phyloP scores from a whole-genome alignment of 768 basidiomycete species.

The Boletus rubroflammeus region DNA sequence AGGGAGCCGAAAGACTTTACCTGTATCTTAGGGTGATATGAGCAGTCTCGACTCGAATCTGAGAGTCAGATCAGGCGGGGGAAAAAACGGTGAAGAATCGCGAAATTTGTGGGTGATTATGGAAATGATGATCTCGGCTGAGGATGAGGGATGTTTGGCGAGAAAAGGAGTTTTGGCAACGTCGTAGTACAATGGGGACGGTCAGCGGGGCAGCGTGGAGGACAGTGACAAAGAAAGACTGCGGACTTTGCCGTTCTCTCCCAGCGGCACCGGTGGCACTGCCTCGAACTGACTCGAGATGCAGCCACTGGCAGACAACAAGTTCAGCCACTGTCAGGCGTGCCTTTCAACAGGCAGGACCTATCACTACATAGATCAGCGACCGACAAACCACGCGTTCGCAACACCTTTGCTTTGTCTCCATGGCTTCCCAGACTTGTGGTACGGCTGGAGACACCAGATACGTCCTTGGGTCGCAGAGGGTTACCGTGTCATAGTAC shows the following conservation, averaged over 20 bases:
- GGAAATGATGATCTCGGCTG: slow-evolving; percentile 7
- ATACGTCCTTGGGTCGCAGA: slow-evolving; percentile 63
- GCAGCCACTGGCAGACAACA: not conserved
- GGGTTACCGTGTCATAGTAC: slow-evolving; percentile 60
- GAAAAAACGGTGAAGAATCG: slow-evolving; percentile 24
- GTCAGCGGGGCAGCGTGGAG: slow-evolving; percentile 22
- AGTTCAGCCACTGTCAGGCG: slow-evolving; percentile 42
- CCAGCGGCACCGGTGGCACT: slow-evolving; percentile 27
- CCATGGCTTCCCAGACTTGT: slow-evolving; percentile 77
- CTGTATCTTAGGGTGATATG: slow-evolving; percentile 32
- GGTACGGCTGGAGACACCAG: slow-evolving; percentile 74
- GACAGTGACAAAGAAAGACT: slow-evolving; percentile 27
- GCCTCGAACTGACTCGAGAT: slow-evolving; percentile 14
- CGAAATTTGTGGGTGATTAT: slow-evolving; percentile 8
- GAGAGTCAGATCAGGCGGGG: slow-evolving; percentile 19
- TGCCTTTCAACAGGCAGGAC: slow-evolving; percentile 54
- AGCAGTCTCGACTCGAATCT: slow-evolving; percentile 22
- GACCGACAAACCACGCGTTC: slow-evolving; percentile 41
- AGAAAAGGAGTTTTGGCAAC: not conserved
- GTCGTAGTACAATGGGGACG: slow-evolving; percentile 13
- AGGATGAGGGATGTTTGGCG: slow-evolving; percentile 13
- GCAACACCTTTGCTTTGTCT: slow-evolving; percentile 59
- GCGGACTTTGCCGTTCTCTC: slow-evolving; percentile 28
- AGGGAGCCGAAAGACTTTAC: slow-evolving; percentile 31
- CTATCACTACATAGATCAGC: slow-evolving; percentile 73